These are phyloP conservation scores for Capsella rubella DNA, from an alignment of 441 rosid species.

Conservation along the genomic window DNA sequence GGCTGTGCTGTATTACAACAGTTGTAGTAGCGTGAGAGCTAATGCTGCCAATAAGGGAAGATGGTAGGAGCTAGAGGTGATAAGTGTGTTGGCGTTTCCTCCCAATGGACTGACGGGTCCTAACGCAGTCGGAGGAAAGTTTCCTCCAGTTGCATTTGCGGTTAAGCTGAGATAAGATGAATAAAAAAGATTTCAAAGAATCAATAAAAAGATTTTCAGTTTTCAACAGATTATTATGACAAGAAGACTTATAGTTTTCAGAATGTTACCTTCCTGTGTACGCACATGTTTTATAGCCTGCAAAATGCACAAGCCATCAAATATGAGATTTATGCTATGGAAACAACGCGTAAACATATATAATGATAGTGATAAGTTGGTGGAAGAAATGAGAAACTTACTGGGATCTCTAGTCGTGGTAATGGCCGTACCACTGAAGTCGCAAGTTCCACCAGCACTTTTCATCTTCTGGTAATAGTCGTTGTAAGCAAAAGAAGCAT, in stretches of 20 bases:
- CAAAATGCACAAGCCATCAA: constrained; percentile 10
- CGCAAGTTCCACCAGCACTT: constrained; percentile 80
- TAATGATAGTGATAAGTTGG: not conserved
- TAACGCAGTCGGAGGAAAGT: constrained; percentile 58
- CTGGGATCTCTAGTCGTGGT: constrained; percentile 76
- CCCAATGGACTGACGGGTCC: constrained; percentile 73
- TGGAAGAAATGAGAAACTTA: constrained; percentile 47
- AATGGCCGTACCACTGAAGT: constrained; percentile 83
- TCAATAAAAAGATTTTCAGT: not conserved
- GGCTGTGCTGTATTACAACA: constrained; percentile 27
- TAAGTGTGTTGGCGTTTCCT: constrained; percentile 50
- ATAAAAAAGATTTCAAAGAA: not conserved
- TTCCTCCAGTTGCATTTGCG: constrained; percentile 52
- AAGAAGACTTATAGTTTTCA: not conserved
- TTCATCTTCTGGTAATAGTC: constrained; percentile 89
- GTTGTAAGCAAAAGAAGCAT: constrained; percentile 91
- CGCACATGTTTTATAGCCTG: constrained; percentile 44
- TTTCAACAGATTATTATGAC: constrained; percentile 10
- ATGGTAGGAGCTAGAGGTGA: constrained; percentile 41
- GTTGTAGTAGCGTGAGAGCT: constrained; percentile 34
- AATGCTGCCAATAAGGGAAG: constrained; percentile 46
- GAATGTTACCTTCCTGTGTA: constrained; percentile 42
- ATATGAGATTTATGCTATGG: not conserved
- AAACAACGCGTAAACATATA: not conserved
- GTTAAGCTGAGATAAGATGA: constrained; percentile 52